phyloP scores from a whole-genome alignment of 257 asterid species.

The Eustoma russellianum region DNA sequence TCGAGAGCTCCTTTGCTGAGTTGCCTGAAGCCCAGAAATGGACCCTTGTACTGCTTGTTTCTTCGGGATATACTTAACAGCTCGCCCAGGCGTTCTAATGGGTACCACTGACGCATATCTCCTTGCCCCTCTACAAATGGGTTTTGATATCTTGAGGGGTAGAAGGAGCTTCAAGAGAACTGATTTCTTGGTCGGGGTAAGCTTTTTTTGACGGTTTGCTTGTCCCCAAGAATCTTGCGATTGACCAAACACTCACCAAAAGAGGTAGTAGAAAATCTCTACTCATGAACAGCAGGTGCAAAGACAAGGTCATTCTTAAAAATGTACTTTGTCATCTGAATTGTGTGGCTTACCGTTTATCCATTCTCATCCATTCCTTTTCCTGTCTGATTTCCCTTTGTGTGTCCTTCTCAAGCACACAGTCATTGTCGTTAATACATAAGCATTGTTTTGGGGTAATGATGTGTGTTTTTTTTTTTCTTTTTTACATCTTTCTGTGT shows the following conservation, averaged over 20 bases:
- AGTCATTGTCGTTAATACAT: too few relatives aligned
- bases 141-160: conserved; percentile 59
- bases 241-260: conserved; percentile 35
- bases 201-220: conserved; percentile 68
- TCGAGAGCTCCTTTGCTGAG: conserved; percentile 28
- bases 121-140: conserved; percentile 73
- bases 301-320: conserved; percentile 84
- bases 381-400: too few relatives aligned
- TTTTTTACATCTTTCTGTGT: neutral
- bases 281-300: conserved; percentile 35
- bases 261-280: conserved; percentile 34
- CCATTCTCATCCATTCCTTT: neutral
- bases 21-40: conserved; percentile 52
- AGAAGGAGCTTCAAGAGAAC: conserved; percentile 60
- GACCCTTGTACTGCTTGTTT: conserved; percentile 53
- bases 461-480: too few relatives aligned
- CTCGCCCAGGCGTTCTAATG: conserved; percentile 80
- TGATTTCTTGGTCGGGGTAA: conserved; percentile 73
- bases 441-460: too few relatives aligned
- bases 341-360: neutral
- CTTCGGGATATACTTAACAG: conserved; percentile 75
- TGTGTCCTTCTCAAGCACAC: neutral
- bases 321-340: conserved; percentile 31
- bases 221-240: conserved; percentile 56
- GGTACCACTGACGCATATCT: conserved; percentile 87